These are phyloP conservation scores for Podila epigama DNA, from an alignment of 192 early-diverging fungal species.

Conservation along the genomic window DNA sequence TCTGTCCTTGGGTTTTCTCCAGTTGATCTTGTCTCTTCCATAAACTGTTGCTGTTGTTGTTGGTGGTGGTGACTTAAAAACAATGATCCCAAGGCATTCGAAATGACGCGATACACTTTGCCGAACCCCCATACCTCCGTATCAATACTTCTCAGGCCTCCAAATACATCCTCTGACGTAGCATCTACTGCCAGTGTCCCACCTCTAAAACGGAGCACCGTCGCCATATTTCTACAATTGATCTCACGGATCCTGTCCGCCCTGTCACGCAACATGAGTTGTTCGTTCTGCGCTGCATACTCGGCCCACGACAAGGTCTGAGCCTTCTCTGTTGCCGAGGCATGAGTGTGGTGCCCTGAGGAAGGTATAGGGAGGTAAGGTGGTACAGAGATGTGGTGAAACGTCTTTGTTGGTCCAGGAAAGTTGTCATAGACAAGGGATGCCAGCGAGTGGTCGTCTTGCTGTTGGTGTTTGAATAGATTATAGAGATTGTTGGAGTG, in stretches of 20 bases:
- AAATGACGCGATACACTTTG: constrained; percentile 55
- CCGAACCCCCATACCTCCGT: constrained; percentile 54
- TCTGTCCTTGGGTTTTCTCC: background rate
- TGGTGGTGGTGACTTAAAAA: constrained; percentile 5
- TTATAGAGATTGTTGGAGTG: background rate
- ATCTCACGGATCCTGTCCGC: constrained; percentile 48
- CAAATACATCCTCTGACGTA: constrained; percentile 6
- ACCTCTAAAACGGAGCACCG: constrained; percentile 47
- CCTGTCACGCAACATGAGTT: constrained; percentile 45
- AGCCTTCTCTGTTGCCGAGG: background rate
- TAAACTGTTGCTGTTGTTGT: no score
- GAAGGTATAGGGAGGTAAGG: constrained; percentile 3
- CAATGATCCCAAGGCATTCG: constrained; percentile 54
- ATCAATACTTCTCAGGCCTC: constrained; percentile 37
- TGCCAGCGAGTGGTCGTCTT: constrained; percentile 7
- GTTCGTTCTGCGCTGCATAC: constrained; percentile 19
- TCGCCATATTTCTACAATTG: constrained; percentile 54
- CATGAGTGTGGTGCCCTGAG: background rate
- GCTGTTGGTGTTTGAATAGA: background rate
- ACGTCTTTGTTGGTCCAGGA: constrained; percentile 31
- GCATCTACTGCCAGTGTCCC: constrained; percentile 13
- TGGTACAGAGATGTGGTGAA: constrained; percentile 39
- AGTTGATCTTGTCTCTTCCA: constrained; percentile 1
- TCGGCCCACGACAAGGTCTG: background rate
- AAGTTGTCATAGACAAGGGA: constrained; percentile 22